Evolutionary conservation across 2,329 filamentous ascomycete genomes (phyloP).

Genomic region (Xylaria sp.): DNA sequence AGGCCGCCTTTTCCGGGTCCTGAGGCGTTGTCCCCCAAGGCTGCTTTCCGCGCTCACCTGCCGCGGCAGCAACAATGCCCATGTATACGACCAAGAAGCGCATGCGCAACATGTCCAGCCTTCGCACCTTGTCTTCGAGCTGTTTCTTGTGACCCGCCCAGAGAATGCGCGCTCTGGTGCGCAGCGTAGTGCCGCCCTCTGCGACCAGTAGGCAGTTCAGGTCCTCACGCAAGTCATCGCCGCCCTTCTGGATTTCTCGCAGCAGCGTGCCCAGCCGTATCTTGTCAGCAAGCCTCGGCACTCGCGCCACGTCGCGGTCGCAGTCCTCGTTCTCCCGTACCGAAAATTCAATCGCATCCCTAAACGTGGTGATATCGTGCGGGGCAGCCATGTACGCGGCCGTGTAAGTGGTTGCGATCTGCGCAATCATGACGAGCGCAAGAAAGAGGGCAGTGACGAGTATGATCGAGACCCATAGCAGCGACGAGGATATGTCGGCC

Average conservation of each 20-base stretch:
- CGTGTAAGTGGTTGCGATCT: slow-evolving; percentile 55
- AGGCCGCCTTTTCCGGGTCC: slow-evolving; percentile 36
- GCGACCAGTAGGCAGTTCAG: slow-evolving; percentile 55
- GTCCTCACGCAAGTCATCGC: slow-evolving; percentile 64
- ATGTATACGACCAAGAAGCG: slow-evolving; percentile 67
- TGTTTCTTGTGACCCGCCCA: slow-evolving; percentile 59
- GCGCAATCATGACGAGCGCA: slow-evolving; percentile 56
- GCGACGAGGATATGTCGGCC: slow-evolving; percentile 51
- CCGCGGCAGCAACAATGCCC: slow-evolving; percentile 55
- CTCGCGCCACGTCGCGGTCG: slow-evolving; percentile 60
- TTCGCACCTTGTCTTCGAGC: slow-evolving; percentile 60
- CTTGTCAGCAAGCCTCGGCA: slow-evolving; percentile 64
- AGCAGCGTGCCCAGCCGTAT: slow-evolving; percentile 60
- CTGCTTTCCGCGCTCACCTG: slow-evolving; percentile 39
- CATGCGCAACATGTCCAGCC: slow-evolving; percentile 65
- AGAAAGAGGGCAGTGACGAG: slow-evolving; percentile 61
- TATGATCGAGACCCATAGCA: slow-evolving; percentile 61
- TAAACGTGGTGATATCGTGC: slow-evolving; percentile 58
- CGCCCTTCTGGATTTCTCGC: slow-evolving; percentile 62
- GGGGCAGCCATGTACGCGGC: slow-evolving; percentile 61
- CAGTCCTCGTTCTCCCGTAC: slow-evolving; percentile 67
- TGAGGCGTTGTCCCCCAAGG: slow-evolving; percentile 30
- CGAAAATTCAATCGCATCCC: slow-evolving; percentile 64
- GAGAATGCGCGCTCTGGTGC: slow-evolving; percentile 53
- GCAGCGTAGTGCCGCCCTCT: slow-evolving; percentile 49